phyloP scores from a whole-genome alignment of 2,329 filamentous ascomycete species.

The Aspergillus latus region DNA sequence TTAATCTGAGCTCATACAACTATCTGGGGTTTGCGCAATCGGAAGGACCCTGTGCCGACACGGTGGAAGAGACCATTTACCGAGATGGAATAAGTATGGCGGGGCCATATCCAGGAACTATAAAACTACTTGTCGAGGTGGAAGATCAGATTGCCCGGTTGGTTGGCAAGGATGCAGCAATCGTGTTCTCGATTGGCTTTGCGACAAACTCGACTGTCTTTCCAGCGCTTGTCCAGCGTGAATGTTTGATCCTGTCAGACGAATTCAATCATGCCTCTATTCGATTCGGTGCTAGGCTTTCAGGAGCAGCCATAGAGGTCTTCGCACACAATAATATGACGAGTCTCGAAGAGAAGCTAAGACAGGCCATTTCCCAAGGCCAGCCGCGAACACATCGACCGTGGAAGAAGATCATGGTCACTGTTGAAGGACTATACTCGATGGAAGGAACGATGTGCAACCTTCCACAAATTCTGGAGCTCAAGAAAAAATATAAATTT shows the following conservation, averaged over 20 bases:
- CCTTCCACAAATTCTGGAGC: constrained; percentile 73
- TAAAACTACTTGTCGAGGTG: constrained; percentile 79
- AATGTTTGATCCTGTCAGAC: constrained; percentile 88
- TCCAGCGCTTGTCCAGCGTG: constrained; percentile 83
- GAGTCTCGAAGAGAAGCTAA: constrained; percentile 77
- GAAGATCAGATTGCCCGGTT: constrained; percentile 84
- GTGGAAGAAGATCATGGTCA: too few relatives aligned
- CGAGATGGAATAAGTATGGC: constrained; percentile 78
- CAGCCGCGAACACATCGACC: constrained; percentile 92
- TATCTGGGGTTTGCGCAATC: constrained; percentile 97
- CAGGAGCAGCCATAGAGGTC: constrained; percentile 84
- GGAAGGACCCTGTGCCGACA: constrained; percentile 88
- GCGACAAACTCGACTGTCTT: constrained; percentile 93
- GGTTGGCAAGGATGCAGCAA: constrained; percentile 85
- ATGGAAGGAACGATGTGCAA: constrained; percentile 99
- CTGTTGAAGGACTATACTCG: constrained; percentile 89
- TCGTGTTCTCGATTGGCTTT: constrained; percentile 98
- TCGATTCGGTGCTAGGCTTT: constrained; percentile 84
- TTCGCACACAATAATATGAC: constrained; percentile 95
- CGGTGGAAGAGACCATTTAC: constrained; percentile 76
- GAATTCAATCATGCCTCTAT: constrained; percentile 96
- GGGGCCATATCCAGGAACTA: constrained; percentile 78
- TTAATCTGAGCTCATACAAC: constrained; percentile 98
- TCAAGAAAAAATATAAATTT: constrained; percentile 96
- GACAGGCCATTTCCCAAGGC: constrained; percentile 88